A percentile compares a stretch with the other conserved stretches of the same genome.
Evolutionary conservation across 345 rosid genomes (phyloP).

Genomic region (Pugionium dolabratum): DNA sequence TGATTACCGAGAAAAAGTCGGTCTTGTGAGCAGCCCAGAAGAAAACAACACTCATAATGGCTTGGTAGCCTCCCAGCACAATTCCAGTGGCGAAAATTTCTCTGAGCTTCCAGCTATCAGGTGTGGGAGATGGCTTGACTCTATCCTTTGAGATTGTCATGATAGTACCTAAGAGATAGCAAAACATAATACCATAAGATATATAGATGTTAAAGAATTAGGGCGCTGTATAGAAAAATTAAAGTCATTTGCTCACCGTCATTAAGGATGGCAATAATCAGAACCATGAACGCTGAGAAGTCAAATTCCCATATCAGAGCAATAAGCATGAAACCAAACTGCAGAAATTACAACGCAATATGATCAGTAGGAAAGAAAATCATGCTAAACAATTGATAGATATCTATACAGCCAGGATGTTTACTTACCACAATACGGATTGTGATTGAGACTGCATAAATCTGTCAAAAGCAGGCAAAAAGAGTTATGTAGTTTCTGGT

Average conservation of each 20-base stretch:
- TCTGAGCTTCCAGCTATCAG: conserved; percentile 91
- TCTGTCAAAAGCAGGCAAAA: conserved; percentile 29
- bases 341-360: conserved; percentile 9
- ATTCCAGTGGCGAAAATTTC: conserved; percentile 94
- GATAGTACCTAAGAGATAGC: conserved; percentile 63
- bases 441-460: conserved; percentile 50
- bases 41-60: conserved; percentile 86
- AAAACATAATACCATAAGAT: conserved; percentile 16
- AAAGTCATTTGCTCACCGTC: conserved; percentile 60
- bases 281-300: conserved; percentile 78
- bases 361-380: conserved; percentile 15
- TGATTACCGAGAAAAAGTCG: conserved; percentile 53
- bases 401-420: not conserved
- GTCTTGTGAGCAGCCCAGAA: conserved; percentile 71
- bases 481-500: not conserved
- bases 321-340: conserved; percentile 54
- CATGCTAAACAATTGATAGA: conserved; percentile 9
- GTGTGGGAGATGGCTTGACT: conserved; percentile 96
- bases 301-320: conserved; percentile 54
- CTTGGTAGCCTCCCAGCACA: conserved; percentile 79
- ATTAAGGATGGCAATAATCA: conserved; percentile 92
- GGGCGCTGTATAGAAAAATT: not conserved
- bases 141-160: conserved; percentile 95
- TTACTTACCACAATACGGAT: conserved; percentile 51
- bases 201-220: not conserved